A percentile compares a stretch with the other conserved stretches of the same genome.
Evolutionary conservation across 2,329 filamentous ascomycete species (phyloP).

Genomic region (Talaromyces piceae): DNA sequence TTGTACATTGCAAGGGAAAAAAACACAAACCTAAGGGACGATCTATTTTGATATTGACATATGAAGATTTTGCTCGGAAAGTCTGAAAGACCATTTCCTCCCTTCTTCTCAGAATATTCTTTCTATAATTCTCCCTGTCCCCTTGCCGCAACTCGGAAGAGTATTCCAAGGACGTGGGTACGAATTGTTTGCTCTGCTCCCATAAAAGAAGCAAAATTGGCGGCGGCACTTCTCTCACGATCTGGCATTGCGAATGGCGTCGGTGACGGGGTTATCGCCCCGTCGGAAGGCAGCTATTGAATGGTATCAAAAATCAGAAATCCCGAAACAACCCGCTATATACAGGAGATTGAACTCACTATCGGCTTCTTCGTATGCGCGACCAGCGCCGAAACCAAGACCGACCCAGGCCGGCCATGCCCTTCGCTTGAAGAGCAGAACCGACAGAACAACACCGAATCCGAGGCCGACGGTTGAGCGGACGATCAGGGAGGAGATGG

Average conservation of each 20-base stretch:
- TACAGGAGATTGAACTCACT: constrained; percentile 32
- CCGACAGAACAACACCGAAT: constrained; percentile 97
- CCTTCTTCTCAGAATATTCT: too few species aligned
- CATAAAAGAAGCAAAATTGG: not conserved
- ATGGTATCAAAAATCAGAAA: constrained; percentile 13
- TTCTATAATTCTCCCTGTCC: not conserved
- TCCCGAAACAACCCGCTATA: not conserved
- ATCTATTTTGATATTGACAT: too few species aligned
- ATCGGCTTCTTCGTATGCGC: constrained; percentile 98
- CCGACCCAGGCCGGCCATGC: constrained; percentile 96
- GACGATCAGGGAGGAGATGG: constrained; percentile 94
- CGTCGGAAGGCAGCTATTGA: constrained; percentile 37
- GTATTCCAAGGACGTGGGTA: not conserved
- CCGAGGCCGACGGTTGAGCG: constrained; percentile 91
- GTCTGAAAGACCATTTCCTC: too few species aligned
- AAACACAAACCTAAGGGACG: too few species aligned
- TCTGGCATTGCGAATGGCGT: constrained; percentile 31
- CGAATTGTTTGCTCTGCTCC: not conserved
- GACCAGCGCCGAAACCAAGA: constrained; percentile 87
- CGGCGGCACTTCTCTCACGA: constrained; percentile 12
- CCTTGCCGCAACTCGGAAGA: too few species aligned
- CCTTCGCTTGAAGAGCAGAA: constrained; percentile 94
- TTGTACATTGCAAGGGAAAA: constrained; percentile 10
- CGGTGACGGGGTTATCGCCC: constrained; percentile 33
- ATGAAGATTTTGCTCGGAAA: too few species aligned